Conservation (phyloP, 768 basidiomycete genomes). For the Postia placenta region DNA sequence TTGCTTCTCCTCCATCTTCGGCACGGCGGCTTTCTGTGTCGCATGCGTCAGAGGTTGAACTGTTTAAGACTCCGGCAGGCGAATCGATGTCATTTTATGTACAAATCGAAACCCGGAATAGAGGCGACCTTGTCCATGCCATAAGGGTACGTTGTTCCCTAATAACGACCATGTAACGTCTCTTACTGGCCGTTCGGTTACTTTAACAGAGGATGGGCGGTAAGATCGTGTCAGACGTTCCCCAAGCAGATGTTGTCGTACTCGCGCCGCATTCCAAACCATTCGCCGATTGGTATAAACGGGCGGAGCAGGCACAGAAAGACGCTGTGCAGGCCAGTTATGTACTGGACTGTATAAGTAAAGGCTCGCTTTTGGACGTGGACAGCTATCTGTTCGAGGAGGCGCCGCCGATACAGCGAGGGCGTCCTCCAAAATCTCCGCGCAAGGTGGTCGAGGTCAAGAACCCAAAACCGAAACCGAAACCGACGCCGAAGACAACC, state of each 20-base stretch:
- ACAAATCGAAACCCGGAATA: conserved; percentile 57
- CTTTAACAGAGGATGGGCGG: conserved; percentile 58
- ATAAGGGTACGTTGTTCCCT: conserved; percentile 50
- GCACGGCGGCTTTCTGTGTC: conserved; percentile 3
- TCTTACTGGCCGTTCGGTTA: not conserved
- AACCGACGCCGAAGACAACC: not conserved
- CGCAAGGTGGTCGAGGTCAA: not conserved
- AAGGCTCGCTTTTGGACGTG: conserved; percentile 9
- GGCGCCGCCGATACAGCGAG: not conserved
- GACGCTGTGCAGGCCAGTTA: conserved; percentile 34
- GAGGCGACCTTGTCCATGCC: conserved; percentile 40
- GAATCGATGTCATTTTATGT: conserved; percentile 52
- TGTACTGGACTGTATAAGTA: conserved; percentile 14
- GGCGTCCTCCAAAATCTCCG: not conserved
- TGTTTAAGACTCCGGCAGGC: conserved; percentile 42
- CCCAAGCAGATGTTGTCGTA: conserved; percentile 55
- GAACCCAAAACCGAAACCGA: not conserved
- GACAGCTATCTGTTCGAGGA: conserved; percentile 11
- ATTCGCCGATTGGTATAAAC: conserved; percentile 41
- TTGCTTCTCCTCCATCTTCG: not conserved
- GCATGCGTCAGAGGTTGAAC: conserved; percentile 15
- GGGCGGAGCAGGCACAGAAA: conserved; percentile 29
- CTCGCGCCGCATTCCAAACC: conserved; percentile 46
- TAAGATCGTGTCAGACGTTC: conserved; percentile 44
- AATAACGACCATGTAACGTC: not conserved